phyloP scores from a whole-genome alignment of 2,329 filamentous ascomycete genomes.

The Aureobasidium sp. region DNA sequence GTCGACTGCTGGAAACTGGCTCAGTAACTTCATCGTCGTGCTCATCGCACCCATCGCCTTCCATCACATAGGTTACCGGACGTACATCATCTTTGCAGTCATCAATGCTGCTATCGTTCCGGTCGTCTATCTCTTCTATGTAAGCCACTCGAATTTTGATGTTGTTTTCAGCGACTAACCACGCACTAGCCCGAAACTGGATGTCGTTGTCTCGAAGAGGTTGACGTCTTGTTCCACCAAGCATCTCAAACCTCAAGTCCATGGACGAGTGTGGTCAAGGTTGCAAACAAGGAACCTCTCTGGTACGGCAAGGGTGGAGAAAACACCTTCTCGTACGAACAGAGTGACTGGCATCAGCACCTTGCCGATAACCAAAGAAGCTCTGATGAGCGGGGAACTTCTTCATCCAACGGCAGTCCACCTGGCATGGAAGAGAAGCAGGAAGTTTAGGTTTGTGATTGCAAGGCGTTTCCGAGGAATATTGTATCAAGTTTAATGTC shows the following conservation, averaged over 20 bases:
- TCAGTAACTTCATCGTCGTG: slow-evolving; percentile 43
- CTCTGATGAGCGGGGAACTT: not conserved
- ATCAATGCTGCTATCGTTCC: slow-evolving; percentile 27
- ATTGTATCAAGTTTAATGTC: not conserved
- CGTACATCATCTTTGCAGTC: slow-evolving; percentile 29
- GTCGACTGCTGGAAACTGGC: slow-evolving; percentile 53
- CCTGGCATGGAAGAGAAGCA: slow-evolving; percentile 8
- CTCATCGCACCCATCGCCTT: slow-evolving; percentile 20
- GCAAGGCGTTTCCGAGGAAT: not conserved
- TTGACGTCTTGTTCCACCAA: slow-evolving; percentile 56
- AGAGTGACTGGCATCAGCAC: slow-evolving; percentile 26
- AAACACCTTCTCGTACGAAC: slow-evolving; percentile 41
- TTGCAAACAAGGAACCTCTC: slow-evolving; percentile 44
- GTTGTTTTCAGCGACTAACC: not conserved
- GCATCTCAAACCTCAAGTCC: slow-evolving; percentile 36
- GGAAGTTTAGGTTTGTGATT: not conserved
- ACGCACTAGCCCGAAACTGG: slow-evolving; percentile 47
- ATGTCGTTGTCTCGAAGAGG: slow-evolving; percentile 51
- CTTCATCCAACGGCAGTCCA: not conserved
- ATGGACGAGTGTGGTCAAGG: slow-evolving; percentile 40
- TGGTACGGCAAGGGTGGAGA: slow-evolving; percentile 51
- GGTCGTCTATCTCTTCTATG: not conserved
- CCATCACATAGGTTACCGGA: slow-evolving; percentile 20
- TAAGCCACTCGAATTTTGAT: not conserved
- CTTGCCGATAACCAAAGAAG: slow-evolving; percentile 1